Base-by-base conservation (phyloP, 2,329 filamentous ascomycete genomes). In the Colletotrichum magnum region DNA sequence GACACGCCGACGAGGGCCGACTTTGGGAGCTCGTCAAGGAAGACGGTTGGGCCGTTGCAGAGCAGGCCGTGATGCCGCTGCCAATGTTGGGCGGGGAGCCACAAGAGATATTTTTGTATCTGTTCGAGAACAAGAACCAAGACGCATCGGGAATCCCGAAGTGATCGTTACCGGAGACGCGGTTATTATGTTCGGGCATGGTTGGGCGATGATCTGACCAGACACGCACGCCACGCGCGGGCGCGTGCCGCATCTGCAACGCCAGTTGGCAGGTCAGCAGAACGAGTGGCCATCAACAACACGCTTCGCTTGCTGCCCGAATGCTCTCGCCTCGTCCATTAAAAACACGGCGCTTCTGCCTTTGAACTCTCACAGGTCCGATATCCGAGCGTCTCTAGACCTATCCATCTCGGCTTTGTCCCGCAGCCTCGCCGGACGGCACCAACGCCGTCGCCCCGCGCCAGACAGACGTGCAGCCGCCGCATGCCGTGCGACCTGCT, bases 31-130 rank as follows among this genome's bases (percentile, higher is more conserved):
- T 88, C 21, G 80, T 90, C 78, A 72, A 78, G 1, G 74, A 74
- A 2, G 78, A 82, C 2, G 81, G 81, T 3, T 90, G 88, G 88
- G 65, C 63, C 1, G 78, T 81, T 18, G 69, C 75, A 10, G 82
- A 86, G 54, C 77, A 80, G 47, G 79, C 82, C 48, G 77, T 78
- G 6, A 73, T 88, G 26, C 79, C 80, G 1, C 75, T 89, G 47
- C 85, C 84, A 1, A 82, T 85, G 1, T 73, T 88, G 15, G 83
- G 82, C 16, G 78, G 75, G 5, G 81, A 84, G 36, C 74, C 77
- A 5, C 80, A 89, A 69, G 73, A 77, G 3, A 82, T 90, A 6
- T 84, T 89, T 73, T 76, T 89, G 36, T 89, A 88, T 72, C 73
- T 88, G 2, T 85, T 88, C 54, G 78, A 83, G 28, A 70, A 59